These are phyloP conservation scores for Boechera retrofracta DNA, from an alignment of 345 rosid genomes.

Conservation along the genomic window DNA sequence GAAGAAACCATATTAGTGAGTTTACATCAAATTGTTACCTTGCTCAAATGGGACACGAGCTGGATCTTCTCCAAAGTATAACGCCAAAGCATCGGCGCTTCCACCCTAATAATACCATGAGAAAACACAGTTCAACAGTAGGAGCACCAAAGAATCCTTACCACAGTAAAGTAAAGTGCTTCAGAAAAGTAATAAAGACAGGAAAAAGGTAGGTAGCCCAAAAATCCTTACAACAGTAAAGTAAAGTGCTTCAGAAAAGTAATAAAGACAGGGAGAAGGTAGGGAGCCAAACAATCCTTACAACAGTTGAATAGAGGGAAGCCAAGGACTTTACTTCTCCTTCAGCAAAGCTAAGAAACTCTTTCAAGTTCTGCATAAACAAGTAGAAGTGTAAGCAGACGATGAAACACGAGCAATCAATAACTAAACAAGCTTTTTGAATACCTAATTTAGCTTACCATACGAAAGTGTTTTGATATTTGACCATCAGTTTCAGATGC, in stretches of 20 bases:
- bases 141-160: not conserved
- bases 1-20: conserved; percentile 20
- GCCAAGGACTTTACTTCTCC: conserved; percentile 76
- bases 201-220: not conserved
- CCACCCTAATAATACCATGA: conserved; percentile 62
- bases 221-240: conserved; percentile 24
- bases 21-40: conserved; percentile 52
- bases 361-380: conserved; percentile 66
- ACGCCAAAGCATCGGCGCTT: conserved; percentile 80
- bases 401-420: conserved; percentile 10
- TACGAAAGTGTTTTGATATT: conserved; percentile 58
- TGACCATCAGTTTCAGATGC: conserved; percentile 67
- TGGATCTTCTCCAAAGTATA: conserved; percentile 91
- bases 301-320: conserved; percentile 73
- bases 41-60: conserved; percentile 88
- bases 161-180: not conserved
- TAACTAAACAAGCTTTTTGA: conserved; percentile 3
- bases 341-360: conserved; percentile 74
- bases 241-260: conserved; percentile 18
- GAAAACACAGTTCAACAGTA: conserved; percentile 7
- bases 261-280: conserved; percentile 17
- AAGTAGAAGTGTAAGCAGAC: conserved; percentile 41
- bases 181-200: conserved; percentile 29
- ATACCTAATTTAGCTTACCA: conserved; percentile 49
- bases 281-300: conserved; percentile 42